Conservation (phyloP, 2,329 filamentous ascomycete species). For the Cercospora zeina region DNA sequence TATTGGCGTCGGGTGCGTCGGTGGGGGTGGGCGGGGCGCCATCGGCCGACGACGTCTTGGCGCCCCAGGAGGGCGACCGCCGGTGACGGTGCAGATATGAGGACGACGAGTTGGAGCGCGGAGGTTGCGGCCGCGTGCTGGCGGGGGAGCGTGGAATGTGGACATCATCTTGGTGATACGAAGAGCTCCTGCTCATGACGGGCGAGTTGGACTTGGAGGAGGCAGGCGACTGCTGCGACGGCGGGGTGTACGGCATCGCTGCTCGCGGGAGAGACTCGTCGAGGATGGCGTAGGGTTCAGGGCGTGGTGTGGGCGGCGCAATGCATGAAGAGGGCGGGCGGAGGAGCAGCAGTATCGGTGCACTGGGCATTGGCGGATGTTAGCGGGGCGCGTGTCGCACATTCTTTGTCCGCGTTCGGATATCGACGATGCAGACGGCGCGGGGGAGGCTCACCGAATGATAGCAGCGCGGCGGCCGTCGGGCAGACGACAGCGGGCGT, state of each 20-base stretch:
- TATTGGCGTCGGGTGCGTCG: constrained; percentile 28
- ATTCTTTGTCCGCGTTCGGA: constrained; percentile 11
- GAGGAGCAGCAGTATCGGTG: constrained; percentile 20
- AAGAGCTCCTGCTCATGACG: constrained; percentile 53
- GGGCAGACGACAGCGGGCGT: constrained; percentile 18
- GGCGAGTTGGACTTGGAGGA: constrained; percentile 57
- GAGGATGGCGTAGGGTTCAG: constrained; percentile 36
- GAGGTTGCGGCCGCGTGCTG: constrained; percentile 50
- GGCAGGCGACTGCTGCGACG: constrained; percentile 63
- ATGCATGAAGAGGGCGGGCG: constrained; percentile 44
- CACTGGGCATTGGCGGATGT: constrained; percentile 17
- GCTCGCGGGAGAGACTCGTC: constrained; percentile 25
- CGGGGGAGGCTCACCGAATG: constrained; percentile 36
- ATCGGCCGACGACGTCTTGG: constrained; percentile 23
- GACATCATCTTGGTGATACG: constrained; percentile 47
- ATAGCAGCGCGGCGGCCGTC: constrained; percentile 32
- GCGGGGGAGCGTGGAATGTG: constrained; percentile 39
- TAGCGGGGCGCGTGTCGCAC: constrained; percentile 9
- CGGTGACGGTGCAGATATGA: constrained; percentile 64
- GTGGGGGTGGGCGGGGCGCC: constrained; percentile 36
- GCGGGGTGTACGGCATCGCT: constrained; percentile 84
- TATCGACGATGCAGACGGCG: neutral
- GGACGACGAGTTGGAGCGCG: constrained; percentile 59
- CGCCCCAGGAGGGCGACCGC: constrained; percentile 55
- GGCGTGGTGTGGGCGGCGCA: constrained; percentile 39